Percentiles rank a stretch among this genome's conserved stretches.
Evolutionary conservation across 2,329 filamentous ascomycete species (phyloP).

Genomic region (Calonectria fujianensis): DNA sequence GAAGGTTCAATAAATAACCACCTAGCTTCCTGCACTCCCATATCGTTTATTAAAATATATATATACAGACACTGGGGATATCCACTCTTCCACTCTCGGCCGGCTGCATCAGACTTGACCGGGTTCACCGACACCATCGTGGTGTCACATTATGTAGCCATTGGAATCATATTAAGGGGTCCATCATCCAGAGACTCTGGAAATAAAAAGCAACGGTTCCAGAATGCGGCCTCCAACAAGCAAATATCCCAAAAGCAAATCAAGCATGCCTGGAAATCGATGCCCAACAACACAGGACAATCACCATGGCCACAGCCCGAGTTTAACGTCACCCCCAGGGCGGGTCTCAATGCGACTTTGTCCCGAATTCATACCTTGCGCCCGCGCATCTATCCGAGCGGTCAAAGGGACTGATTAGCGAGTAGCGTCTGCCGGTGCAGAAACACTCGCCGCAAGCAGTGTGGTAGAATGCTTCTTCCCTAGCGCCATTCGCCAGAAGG

Average conservation of each 20-base stretch:
- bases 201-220: not conserved
- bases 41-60: not conserved
- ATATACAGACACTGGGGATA: too few species aligned
- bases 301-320: not conserved
- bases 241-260: not conserved
- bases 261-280: not conserved
- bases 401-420: not conserved
- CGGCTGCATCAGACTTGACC: not conserved
- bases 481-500: not conserved
- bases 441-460: not conserved
- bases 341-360: slow-evolving; percentile 11
- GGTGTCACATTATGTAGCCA: not conserved
- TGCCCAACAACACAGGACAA: not conserved
- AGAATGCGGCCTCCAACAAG: not conserved
- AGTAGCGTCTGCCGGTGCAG: not conserved
- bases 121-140: not conserved
- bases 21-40: not conserved
- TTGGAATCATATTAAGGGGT: not conserved
- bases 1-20: not conserved
- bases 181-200: not conserved
- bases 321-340: not conserved
- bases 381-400: slow-evolving; percentile 6
- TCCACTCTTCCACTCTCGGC: not conserved
- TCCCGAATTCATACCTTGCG: not conserved
- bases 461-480: not conserved